phyloP scores from a whole-genome alignment of 1,284 basidiomycete genomes.

The Trametes sp. region DNA sequence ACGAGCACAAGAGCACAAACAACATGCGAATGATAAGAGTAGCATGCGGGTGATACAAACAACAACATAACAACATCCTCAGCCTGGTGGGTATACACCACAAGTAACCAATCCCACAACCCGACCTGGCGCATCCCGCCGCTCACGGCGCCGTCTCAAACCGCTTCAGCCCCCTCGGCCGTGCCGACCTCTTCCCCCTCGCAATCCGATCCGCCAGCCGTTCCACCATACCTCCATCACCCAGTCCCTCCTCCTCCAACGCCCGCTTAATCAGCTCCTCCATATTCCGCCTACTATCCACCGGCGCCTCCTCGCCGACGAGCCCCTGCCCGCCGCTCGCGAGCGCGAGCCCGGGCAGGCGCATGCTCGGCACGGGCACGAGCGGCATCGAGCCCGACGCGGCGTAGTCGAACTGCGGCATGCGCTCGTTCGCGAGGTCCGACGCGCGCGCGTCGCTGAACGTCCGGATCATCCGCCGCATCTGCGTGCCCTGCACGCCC shows the following conservation, averaged over 20 bases:
- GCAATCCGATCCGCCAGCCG: constrained; percentile 68
- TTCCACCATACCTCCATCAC: constrained; percentile 59
- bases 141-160: constrained; percentile 57
- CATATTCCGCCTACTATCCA: constrained; percentile 55
- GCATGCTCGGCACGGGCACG: constrained; percentile 72
- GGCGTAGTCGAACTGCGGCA: constrained; percentile 69
- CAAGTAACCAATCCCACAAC: background rate
- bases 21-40: background rate
- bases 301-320: constrained; percentile 49
- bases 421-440: constrained; percentile 92
- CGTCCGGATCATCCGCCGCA: constrained; percentile 84
- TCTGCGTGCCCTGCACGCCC: constrained; percentile 62
- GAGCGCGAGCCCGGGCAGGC: constrained; percentile 47
- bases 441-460: constrained; percentile 96
- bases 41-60: constrained; percentile 5
- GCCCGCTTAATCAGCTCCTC: constrained; percentile 86
- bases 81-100: constrained; percentile 22
- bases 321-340: constrained; percentile 38
- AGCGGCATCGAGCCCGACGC: constrained; percentile 48
- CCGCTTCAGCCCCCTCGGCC: constrained; percentile 66
- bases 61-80: constrained; percentile 7
- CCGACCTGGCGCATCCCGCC: background rate
- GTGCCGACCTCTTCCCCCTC: constrained; percentile 53
- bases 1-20: too few relatives aligned
- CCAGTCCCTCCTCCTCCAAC: constrained; percentile 65